Evolutionary conservation across 164 flowering plant genomes (phyloP).

Genomic region (Sextonia rubra): DNA sequence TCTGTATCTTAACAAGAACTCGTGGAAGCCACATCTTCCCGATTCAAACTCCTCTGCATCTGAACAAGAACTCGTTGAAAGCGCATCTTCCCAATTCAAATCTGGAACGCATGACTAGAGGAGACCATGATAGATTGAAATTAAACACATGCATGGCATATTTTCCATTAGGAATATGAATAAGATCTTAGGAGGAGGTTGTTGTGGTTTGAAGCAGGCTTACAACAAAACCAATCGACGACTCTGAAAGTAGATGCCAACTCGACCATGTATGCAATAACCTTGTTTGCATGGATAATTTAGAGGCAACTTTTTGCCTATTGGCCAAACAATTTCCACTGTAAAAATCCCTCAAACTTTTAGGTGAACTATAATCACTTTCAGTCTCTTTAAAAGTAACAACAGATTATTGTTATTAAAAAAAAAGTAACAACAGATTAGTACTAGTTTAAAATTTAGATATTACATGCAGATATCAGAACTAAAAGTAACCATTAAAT

Average conservation of each 20-base stretch:
- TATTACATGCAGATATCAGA: not conserved
- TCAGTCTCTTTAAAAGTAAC: conserved; percentile 40
- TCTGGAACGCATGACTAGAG: conserved; percentile 26
- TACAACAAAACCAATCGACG: conserved; percentile 28
- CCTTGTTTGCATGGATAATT: conserved; percentile 6
- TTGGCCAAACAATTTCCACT: conserved; percentile 7
- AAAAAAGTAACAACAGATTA: too few relatives aligned
- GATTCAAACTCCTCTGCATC: too few relatives aligned
- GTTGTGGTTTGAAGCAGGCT: conserved; percentile 12
- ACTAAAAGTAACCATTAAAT: conserved; percentile 1
- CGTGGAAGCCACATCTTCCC: conserved; percentile 48
- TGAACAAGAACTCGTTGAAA: too few relatives aligned
- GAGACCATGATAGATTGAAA: not conserved
- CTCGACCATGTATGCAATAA: conserved; percentile 28
- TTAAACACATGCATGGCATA: not conserved
- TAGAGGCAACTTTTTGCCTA: conserved; percentile 22
- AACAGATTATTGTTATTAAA: not conserved
- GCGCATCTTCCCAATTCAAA: too few relatives aligned
- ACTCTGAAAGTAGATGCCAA: conserved; percentile 26
- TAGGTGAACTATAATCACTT: conserved; percentile 15
- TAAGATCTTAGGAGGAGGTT: not conserved
- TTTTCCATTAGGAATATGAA: too few relatives aligned
- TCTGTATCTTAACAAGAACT: conserved; percentile 59
- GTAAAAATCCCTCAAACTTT: conserved; percentile 14
- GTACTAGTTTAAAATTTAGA: too few relatives aligned